These are phyloP conservation scores for Phytophthora syringae DNA, from an alignment of 352 stramenopile species.

Conservation along the genomic window DNA sequence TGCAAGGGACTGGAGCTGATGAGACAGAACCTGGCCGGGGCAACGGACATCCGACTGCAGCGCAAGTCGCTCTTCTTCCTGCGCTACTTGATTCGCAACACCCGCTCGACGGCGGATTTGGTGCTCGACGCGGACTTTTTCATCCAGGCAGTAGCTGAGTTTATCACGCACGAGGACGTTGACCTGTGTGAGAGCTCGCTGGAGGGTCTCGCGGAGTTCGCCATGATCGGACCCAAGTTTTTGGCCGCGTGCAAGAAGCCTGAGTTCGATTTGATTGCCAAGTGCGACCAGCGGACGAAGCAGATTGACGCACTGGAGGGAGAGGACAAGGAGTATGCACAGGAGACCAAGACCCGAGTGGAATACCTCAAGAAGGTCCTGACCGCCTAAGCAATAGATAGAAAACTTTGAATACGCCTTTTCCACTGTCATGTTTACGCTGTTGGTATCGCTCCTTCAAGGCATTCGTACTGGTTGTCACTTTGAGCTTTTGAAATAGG, in stretches of 20 bases:
- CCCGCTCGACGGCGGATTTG: conserved; percentile 52
- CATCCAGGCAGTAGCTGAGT: conserved; percentile 47
- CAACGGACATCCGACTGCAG: conserved; percentile 71
- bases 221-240: conserved; percentile 64
- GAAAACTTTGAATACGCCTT: conserved; percentile 36
- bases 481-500: conserved; percentile 61
- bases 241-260: conserved; percentile 58
- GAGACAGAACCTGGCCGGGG: conserved; percentile 51
- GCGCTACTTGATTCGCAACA: conserved; percentile 78
- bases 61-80: conserved; percentile 88
- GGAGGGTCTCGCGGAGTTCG: conserved; percentile 78
- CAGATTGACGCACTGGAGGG: conserved; percentile 67
- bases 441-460: background rate
- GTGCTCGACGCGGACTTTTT: conserved; percentile 55
- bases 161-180: conserved; percentile 76
- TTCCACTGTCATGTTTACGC: background rate
- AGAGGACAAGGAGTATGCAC: conserved; percentile 75
- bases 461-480: conserved; percentile 17
- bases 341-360: conserved; percentile 66
- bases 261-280: conserved; percentile 49
- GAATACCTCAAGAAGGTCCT: conserved; percentile 59
- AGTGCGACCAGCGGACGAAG: conserved; percentile 59
- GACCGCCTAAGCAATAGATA: conserved; percentile 37
- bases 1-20: conserved; percentile 72
- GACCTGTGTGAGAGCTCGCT: conserved; percentile 81